phyloP scores from a whole-genome alignment of 805 yeast species.

The Torulaspora indica region DNA sequence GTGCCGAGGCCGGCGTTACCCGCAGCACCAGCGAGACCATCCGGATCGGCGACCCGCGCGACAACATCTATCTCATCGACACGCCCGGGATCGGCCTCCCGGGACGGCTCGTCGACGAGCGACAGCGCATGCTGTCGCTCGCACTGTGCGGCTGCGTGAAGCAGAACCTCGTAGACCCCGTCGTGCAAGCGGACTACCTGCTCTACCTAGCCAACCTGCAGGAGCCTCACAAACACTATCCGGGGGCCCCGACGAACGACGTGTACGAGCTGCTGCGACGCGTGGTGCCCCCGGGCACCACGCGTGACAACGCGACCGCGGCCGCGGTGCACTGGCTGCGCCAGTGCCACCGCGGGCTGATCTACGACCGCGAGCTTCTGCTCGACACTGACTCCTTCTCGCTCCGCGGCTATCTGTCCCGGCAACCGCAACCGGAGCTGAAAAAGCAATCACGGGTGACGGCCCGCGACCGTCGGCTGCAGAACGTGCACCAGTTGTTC shows the following conservation, averaged over 20 bases:
- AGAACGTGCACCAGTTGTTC: constrained; percentile 8
- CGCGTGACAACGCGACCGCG: constrained; percentile 25
- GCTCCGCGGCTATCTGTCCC: constrained; percentile 6
- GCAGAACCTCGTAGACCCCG: constrained; percentile 68
- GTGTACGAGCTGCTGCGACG: constrained; percentile 49
- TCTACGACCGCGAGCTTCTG: constrained; percentile 27
- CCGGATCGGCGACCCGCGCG: constrained; percentile 40
- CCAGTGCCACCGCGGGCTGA: constrained; percentile 45
- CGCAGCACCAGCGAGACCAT: constrained; percentile 72
- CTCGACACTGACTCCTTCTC: constrained; percentile 19
- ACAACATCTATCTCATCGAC: constrained; percentile 62
- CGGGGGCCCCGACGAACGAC: constrained; percentile 63
- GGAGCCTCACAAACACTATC: constrained; percentile 1
- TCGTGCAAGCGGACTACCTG: constrained; percentile 79
- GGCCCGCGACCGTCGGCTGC: constrained; percentile 1
- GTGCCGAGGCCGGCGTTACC: constrained; percentile 89
- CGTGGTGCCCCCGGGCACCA: not conserved
- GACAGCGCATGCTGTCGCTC: constrained; percentile 69
- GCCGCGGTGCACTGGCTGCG: constrained; percentile 61
- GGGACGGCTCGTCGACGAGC: constrained; percentile 47
- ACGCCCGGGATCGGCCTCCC: constrained; percentile 94
- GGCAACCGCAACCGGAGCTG: not conserved
- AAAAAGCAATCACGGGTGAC: constrained; percentile 3
- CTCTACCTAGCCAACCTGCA: constrained; percentile 68
- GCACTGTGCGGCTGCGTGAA: constrained; percentile 73